These are phyloP conservation scores for Peronospora destructor DNA, from an alignment of 352 stramenopile genomes.

Conservation along the genomic window DNA sequence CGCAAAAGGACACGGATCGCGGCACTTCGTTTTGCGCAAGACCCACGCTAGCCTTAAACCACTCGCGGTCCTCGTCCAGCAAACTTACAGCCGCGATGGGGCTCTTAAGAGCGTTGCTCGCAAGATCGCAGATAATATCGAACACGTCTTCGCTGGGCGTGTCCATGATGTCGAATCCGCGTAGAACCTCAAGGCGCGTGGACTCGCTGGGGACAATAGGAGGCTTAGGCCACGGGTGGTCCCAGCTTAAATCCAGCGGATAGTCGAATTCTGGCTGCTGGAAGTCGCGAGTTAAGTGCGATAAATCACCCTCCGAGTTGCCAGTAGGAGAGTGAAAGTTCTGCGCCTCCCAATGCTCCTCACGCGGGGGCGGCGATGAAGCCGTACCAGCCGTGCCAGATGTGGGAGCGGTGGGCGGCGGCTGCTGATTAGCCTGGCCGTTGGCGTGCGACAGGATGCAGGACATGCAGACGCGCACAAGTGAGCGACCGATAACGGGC, in stretches of 20 bases:
- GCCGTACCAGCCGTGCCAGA: constrained; percentile 36
- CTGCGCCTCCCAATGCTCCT: constrained; percentile 63
- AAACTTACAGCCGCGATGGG: constrained; percentile 80
- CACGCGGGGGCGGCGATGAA: constrained; percentile 36
- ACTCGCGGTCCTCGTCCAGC: constrained; percentile 81
- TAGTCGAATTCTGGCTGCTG: constrained; percentile 81
- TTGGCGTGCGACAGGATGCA: constrained; percentile 84
- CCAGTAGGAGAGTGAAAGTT: constrained; percentile 78
- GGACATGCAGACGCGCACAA: constrained; percentile 85
- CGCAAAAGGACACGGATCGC: constrained; percentile 82
- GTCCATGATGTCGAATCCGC: constrained; percentile 84
- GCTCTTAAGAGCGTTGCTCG: constrained; percentile 81
- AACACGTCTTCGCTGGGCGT: constrained; percentile 82
- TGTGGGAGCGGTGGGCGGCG: constrained; percentile 33
- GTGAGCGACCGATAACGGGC: constrained; percentile 74
- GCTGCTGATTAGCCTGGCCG: constrained; percentile 66
- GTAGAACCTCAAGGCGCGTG: constrained; percentile 71
- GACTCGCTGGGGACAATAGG: constrained; percentile 58
- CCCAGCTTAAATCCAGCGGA: constrained; percentile 83
- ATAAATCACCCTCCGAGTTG: constrained; percentile 71
- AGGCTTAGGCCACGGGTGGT: constrained; percentile 83
- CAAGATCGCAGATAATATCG: constrained; percentile 85
- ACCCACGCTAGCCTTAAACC: constrained; percentile 83
- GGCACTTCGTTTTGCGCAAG: constrained; percentile 82
- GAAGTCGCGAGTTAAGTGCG: constrained; percentile 72